Evolutionary conservation across 2,329 filamentous ascomycete species (phyloP), one percentile per base, ranked within the genome.

Genomic region (Neofusicoccum ribis): DNA sequence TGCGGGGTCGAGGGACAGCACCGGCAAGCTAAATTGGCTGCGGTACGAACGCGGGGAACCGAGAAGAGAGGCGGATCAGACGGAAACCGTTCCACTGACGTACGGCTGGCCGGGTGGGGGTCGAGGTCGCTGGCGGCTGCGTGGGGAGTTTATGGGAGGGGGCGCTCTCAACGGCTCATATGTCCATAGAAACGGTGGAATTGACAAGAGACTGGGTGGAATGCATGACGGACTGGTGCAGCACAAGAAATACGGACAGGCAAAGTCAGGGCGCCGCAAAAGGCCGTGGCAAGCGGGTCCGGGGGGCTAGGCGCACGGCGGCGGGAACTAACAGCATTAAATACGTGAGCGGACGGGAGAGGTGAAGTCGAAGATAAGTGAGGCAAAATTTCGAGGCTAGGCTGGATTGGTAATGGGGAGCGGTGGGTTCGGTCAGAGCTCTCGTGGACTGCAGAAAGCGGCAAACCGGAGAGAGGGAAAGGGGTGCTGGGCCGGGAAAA

Each of bases 401-500:
- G 59, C 46, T 43, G 3, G 14, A 50, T 62, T 51, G 46, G 46
- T 50, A 36, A 37, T 62, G 46, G 59, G 17, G 41, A 51, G 17
- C 14, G 59, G 59, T 7, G 23, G 46, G 41, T n/a, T 50, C 59
- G 59, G 56, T 47, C 54, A 46, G 34, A 34, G 14, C 31, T 49
- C 43, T 50, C 44, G 20, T 37, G 46, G 58, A 46, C 43, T 50
- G 44, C 54, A 59, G 41, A 39, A 51, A 51, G 36, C 36, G 47
- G 59, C 59, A 62, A 62, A 62, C 51, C 46, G 36, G 59, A 51
- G 59, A 60, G 15, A 41, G 52, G 41, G 59, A 43, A 60, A 17
- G 56, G 52, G 52, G 37, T 34, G 52, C 39, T 43, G 43, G 11
- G n/a, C 12, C 43, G 56, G 52, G 52, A 31, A 58, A 58, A 58